Conservation (phyloP, 805 yeast genomes). For the Candida nemodendra region DNA sequence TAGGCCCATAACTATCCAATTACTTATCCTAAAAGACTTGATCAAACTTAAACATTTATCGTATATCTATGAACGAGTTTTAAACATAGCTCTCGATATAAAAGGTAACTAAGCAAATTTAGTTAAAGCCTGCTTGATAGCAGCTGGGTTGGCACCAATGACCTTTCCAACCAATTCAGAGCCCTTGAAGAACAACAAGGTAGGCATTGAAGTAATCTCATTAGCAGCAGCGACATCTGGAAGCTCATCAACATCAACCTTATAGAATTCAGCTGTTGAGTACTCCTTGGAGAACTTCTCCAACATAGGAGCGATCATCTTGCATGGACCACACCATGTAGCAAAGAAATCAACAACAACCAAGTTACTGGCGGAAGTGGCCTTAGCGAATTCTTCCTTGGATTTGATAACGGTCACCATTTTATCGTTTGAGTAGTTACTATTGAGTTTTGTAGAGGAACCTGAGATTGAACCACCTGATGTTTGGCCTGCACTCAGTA, state of each 20-base stretch:
- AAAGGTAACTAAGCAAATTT: conserved; percentile 32
- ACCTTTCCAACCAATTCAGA: conserved; percentile 79
- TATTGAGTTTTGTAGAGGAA: conserved; percentile 5
- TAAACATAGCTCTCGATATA: too few relatives aligned
- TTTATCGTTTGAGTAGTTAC: conserved; percentile 12
- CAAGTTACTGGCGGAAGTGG: conserved; percentile 57
- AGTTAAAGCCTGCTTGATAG: conserved; percentile 61
- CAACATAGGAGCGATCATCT: conserved; percentile 91
- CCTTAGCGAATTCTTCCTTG: conserved; percentile 61
- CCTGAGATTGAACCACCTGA: conserved; percentile 5
- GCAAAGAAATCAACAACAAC: conserved; percentile 96
- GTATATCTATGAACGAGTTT: too few relatives aligned
- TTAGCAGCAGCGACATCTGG: conserved; percentile 70
- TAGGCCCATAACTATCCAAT: too few relatives aligned
- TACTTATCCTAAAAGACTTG: too few relatives aligned
- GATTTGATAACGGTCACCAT: conserved; percentile 54
- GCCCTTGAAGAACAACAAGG: conserved; percentile 70
- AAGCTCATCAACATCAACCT: conserved; percentile 88
- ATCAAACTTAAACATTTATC: neutral
- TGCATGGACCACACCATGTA: conserved; percentile 99
- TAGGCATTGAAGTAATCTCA: conserved; percentile 59
- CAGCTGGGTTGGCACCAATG: conserved; percentile 88
- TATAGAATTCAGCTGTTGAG: conserved; percentile 71
- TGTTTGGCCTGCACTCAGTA: conserved; percentile 21
- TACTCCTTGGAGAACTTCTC: conserved; percentile 75